Percentiles rank a stretch among this genome's conserved stretches.
These are phyloP conservation scores for Trichoderma guizhouense DNA, from an alignment of 2,329 filamentous ascomycete species.

Conservation along the genomic window DNA sequence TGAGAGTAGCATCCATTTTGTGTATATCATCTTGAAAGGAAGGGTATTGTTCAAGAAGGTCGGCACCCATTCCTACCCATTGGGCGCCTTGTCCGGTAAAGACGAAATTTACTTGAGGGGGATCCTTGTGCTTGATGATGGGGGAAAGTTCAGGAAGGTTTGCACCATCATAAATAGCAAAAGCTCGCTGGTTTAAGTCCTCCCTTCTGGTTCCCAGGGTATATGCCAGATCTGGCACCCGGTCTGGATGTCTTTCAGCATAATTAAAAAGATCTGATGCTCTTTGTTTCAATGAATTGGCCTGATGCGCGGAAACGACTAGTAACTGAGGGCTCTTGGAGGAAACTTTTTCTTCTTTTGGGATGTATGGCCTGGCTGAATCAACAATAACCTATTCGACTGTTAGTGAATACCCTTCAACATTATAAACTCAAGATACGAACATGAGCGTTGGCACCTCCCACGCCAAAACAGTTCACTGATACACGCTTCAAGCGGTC, in stretches of 20 bases:
- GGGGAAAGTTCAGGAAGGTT: constrained; percentile 29
- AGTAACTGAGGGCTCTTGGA: background rate
- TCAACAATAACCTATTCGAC: background rate
- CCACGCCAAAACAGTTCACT: constrained; percentile 37
- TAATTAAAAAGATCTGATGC: background rate
- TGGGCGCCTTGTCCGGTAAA: constrained; percentile 37
- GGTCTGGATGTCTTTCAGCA: background rate
- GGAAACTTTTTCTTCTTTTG: background rate
- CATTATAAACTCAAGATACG: background rate
- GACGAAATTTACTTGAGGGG: constrained; percentile 19
- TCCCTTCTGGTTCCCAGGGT: background rate
- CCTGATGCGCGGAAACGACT: background rate
- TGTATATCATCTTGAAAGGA: background rate
- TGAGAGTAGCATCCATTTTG: background rate
- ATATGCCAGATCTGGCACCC: background rate
- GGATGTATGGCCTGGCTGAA: background rate
- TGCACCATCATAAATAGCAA: constrained; percentile 38
- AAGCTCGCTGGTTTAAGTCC: background rate
- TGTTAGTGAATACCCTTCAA: background rate
- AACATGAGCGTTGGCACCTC: constrained; percentile 36
- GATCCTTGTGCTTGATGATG: constrained; percentile 23
- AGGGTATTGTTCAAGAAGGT: background rate
- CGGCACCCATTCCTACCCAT: constrained; percentile 32
- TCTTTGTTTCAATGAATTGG: background rate
- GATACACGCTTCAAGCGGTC: constrained; percentile 29